phyloP scores from a whole-genome alignment of 805 yeast species.

The Spathaspora hagerdaliae region DNA sequence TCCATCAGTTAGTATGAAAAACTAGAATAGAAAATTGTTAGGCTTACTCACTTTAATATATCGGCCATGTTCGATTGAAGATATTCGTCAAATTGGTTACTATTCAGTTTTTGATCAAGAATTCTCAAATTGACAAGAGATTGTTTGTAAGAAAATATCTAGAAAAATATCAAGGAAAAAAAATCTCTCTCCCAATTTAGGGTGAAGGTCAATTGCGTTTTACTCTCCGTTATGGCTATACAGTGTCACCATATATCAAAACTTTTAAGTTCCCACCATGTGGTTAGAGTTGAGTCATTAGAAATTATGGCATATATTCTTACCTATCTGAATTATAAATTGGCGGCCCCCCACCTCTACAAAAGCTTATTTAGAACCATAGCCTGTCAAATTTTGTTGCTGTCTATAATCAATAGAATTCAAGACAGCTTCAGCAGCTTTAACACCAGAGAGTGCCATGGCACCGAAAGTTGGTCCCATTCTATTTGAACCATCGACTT shows the following conservation, averaged over 20 bases:
- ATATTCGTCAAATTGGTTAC: constrained; percentile 14
- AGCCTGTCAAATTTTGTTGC: constrained; percentile 23
- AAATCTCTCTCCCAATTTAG: no score
- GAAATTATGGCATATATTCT: neutral
- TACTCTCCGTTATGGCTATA: no score
- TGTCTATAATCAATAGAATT: constrained; percentile 32
- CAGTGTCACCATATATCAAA: no score
- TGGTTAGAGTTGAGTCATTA: no score
- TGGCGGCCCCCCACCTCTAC: no score
- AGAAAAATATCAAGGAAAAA: no score
- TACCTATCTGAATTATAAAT: neutral
- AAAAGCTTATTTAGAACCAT: neutral
- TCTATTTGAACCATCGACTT: constrained; percentile 72
- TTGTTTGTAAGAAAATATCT: no score
- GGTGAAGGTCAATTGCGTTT: no score
- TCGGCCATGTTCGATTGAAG: constrained; percentile 19
- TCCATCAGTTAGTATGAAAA: constrained; percentile 6
- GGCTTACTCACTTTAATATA: constrained; percentile 24
- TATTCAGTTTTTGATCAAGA: constrained; percentile 32
- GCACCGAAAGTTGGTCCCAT: constrained; percentile 87
- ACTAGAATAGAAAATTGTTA: neutral
- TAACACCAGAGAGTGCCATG: constrained; percentile 74
- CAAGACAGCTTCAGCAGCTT: constrained; percentile 62
- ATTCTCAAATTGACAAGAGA: constrained; percentile 20
- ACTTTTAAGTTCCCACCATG: no score